A percentile compares a stretch with the other conserved stretches of the same genome.
phyloP scores from a whole-genome alignment of 129 eudicot species.

The Tagetes erecta region DNA sequence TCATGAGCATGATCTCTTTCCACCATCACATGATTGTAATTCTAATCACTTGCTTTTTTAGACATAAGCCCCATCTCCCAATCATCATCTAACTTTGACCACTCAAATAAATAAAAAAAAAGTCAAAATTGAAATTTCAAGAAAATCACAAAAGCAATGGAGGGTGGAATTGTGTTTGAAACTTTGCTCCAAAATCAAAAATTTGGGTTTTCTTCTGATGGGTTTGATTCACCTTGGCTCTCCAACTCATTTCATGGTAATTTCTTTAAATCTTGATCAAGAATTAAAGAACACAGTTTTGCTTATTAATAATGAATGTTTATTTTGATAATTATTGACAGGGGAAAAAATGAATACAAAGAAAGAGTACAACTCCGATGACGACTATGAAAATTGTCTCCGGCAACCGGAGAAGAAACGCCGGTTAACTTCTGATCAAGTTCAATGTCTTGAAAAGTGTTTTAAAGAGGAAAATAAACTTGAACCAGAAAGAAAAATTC shows the following conservation, averaged over 20 bases:
- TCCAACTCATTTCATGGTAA: slow-evolving; percentile 70
- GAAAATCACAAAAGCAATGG: slow-evolving; percentile 42
- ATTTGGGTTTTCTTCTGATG: slow-evolving; percentile 45
- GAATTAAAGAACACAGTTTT: no score
- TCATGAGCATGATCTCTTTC: slow-evolving; percentile 53
- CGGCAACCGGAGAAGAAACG: slow-evolving; percentile 76
- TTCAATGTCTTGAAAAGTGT: slow-evolving; percentile 69
- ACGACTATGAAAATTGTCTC: slow-evolving; percentile 47
- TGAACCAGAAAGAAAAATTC: slow-evolving; percentile 77
- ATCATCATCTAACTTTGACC: slow-evolving; percentile 29
- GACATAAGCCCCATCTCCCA: slow-evolving; percentile 54
- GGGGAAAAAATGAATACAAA: slow-evolving; percentile 36
- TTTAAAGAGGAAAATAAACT: slow-evolving; percentile 85
- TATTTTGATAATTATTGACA: slow-evolving; percentile 7
- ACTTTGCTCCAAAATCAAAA: slow-evolving; percentile 53
- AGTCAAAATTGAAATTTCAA: not conserved
- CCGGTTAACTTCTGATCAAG: slow-evolving; percentile 60
- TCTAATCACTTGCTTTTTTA: slow-evolving; percentile 57
- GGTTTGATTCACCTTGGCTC: slow-evolving; percentile 62
- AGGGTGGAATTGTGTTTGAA: slow-evolving; percentile 46
- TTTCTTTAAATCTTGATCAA: not conserved
- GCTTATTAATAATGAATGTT: no score
- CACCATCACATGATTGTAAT: slow-evolving; percentile 52
- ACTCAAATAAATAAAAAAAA: not conserved
- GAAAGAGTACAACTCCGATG: slow-evolving; percentile 51